Evolutionary conservation across 2,329 filamentous ascomycete species (phyloP).

Genomic region (Davidsoniella eucalypti): DNA sequence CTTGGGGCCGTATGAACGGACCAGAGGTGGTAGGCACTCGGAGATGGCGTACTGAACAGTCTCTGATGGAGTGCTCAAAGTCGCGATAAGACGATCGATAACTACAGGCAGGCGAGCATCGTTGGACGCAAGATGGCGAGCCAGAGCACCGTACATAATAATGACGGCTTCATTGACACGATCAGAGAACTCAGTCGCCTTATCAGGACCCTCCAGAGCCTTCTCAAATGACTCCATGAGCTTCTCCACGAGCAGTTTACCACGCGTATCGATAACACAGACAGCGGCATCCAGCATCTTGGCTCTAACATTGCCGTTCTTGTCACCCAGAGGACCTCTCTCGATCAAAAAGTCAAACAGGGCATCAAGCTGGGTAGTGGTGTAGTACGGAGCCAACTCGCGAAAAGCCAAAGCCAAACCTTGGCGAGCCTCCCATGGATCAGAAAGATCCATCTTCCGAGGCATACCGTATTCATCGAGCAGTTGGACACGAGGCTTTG

Average conservation of each 20-base stretch:
- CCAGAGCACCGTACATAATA: constrained; percentile 89
- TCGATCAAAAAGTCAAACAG: constrained; percentile 80
- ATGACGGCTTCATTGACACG: constrained; percentile 93
- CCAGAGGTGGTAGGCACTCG: constrained; percentile 81
- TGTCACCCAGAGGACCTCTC: constrained; percentile 72
- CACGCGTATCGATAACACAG: constrained; percentile 62
- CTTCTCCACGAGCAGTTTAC: constrained; percentile 66
- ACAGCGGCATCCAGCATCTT: constrained; percentile 90
- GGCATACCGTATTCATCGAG: constrained; percentile 92
- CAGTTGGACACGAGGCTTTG: constrained; percentile 67
- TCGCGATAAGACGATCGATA: constrained; percentile 68
- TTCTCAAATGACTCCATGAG: constrained; percentile 86
- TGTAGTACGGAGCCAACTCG: constrained; percentile 57
- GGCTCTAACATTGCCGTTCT: constrained; percentile 56
- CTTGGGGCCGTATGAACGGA: constrained; percentile 59
- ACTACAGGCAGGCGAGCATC: constrained; percentile 79
- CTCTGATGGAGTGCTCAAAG: constrained; percentile 86
- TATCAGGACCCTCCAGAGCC: constrained; percentile 72
- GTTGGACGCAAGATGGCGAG: constrained; percentile 69
- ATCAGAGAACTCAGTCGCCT: constrained; percentile 65
- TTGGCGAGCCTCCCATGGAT: constrained; percentile 83
- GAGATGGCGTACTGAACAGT: constrained; percentile 94
- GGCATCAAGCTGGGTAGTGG: constrained; percentile 49
- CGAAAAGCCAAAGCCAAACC: constrained; percentile 79
- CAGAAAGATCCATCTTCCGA: constrained; percentile 68